Evolutionary conservation across 352 stramenopile genomes (phyloP).

Genomic region (Phytopythium chamaehyphon): DNA sequence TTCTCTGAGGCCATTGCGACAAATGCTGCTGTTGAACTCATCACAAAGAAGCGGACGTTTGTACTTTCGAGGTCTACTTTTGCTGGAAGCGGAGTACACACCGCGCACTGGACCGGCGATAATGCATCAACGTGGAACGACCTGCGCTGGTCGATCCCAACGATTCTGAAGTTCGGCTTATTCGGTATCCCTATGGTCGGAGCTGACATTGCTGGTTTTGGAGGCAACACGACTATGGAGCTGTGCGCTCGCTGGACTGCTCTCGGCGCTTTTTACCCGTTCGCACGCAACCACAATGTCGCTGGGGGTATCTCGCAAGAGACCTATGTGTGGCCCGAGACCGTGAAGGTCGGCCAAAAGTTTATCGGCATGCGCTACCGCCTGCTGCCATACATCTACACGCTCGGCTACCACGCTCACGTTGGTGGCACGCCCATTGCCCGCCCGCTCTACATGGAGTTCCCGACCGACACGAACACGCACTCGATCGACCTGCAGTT

Average conservation of each 20-base stretch:
- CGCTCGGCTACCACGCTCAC: conserved; percentile 59
- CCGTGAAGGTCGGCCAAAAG: conserved; percentile 39
- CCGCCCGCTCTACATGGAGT: conserved; percentile 62
- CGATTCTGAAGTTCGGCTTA: conserved; percentile 68
- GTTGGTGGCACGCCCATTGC: conserved; percentile 38
- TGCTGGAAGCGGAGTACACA: conserved; percentile 49
- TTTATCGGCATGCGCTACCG: conserved; percentile 71
- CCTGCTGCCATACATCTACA: conserved; percentile 78
- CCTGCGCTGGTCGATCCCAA: conserved; percentile 57
- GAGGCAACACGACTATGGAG: conserved; percentile 44
- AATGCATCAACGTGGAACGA: conserved; percentile 80
- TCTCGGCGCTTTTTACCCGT: conserved; percentile 70
- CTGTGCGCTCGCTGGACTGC: conserved; percentile 78
- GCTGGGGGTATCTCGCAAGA: conserved; percentile 44
- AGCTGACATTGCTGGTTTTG: conserved; percentile 76
- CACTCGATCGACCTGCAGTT: conserved; percentile 48
- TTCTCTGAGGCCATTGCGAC: conserved; percentile 71
- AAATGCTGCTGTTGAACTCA: conserved; percentile 37
- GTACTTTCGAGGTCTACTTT: conserved; percentile 73
- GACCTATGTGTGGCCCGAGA: conserved; percentile 59
- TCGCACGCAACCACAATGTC: conserved; percentile 82
- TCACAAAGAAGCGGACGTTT: conserved; percentile 60
- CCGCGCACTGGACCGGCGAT: conserved; percentile 77
- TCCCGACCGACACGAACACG: conserved; percentile 35
- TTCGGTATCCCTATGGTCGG: conserved; percentile 83